Base-by-base conservation (phyloP, 148 eudicot species). In the Chenopodium formosanum region DNA sequence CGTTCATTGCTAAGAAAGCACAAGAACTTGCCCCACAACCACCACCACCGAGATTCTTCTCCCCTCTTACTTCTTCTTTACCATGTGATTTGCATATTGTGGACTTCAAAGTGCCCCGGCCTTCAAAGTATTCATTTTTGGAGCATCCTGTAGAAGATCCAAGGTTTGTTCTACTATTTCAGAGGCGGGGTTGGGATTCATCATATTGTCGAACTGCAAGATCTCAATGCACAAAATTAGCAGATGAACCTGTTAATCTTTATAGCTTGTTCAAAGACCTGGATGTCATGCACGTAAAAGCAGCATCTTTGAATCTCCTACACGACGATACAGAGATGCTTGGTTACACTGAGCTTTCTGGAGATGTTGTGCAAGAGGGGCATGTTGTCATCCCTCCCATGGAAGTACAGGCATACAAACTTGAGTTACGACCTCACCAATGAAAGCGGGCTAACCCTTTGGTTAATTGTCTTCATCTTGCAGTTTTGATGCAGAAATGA, bases 1-100 rank as follows among this genome's bases (percentile, higher is more conserved):
- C 85, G 8, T 97, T 91, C 77, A 83, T 97, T 53, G 89, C 98
- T 48, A 97, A 97, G 86, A 92, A 85, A 76, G 60, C 91, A 16
- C 85, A 88, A 62, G 89, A 94, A 79, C 82, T 92, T 20, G 87
- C 95, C 14, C 83, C 88, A 9, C 92, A 89, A 83, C 90, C 98
- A 9, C 92, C 98, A 19, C 91, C 91, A 10, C 88, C 97, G 11
- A 85, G 86, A 74, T 89, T 89, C 60, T 97, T 94, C 76, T 89
- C 95, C 66, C 98, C 99, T 44, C 80, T 97, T 71, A 81, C 89
- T 77, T 83, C 91, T 77, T 80, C 95, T 63, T 86, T 97, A 85
- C 98, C 99, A 12, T 97, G 98, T 83, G 98, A 97, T 81, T 82
- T 97, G 69, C 99, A 94, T 82, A 84, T 97, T 31, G 97, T 97